Conservation (phyloP, 2,329 filamentous ascomycete species). For the Pyricularia sp. region DNA sequence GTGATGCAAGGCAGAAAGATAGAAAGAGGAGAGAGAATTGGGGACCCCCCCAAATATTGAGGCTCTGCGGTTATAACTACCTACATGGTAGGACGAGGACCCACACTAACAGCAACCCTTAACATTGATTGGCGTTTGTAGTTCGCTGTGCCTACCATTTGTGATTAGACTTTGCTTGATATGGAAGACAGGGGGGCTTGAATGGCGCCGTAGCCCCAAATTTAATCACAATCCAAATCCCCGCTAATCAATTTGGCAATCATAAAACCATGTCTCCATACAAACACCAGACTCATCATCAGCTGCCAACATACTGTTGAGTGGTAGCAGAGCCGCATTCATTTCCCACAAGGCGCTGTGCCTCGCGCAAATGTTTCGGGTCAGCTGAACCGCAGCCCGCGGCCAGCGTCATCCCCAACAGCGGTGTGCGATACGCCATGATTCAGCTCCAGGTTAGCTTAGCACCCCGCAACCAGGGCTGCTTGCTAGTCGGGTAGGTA, state of each 20-base stretch:
- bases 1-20: neutral
- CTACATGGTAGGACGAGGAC: neutral
- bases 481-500: too few species aligned
- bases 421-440: neutral
- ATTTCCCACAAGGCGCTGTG: neutral
- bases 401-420: too few species aligned
- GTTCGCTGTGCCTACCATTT: neutral
- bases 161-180: neutral
- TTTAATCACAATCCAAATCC: neutral
- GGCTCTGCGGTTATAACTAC: neutral
- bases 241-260: neutral
- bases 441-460: neutral
- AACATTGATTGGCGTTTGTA: neutral
- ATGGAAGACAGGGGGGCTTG: neutral
- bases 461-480: neutral
- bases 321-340: neutral
- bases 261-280: neutral
- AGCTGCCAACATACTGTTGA: neutral
- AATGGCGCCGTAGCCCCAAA: neutral
- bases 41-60: neutral
- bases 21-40: neutral
- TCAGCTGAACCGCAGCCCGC: neutral
- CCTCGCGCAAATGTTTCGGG: neutral
- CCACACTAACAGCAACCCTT: neutral
- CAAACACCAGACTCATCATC: neutral